Conservation (phyloP, 2,329 filamentous ascomycete genomes). For the Lachnellula arida region DNA sequence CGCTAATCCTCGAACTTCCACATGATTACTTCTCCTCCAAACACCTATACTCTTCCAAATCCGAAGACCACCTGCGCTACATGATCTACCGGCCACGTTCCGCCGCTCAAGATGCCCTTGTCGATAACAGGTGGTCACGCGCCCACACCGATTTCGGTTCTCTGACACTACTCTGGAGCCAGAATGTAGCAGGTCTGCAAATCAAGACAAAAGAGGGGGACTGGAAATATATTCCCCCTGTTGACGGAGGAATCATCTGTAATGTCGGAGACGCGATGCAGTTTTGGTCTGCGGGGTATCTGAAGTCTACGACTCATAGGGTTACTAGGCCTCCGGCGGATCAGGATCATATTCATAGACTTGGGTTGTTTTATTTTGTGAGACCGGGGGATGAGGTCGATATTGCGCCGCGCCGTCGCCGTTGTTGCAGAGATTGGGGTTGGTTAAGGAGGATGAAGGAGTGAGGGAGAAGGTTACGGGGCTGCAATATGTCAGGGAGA, state of each 20-base stretch:
- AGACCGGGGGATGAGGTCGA: conserved; percentile 26
- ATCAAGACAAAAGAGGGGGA: conserved; percentile 39
- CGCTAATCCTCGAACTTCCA: conserved; percentile 53
- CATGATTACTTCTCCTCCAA: conserved; percentile 49
- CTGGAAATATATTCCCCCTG: conserved; percentile 48
- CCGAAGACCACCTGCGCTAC: conserved; percentile 54
- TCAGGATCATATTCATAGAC: conserved; percentile 41
- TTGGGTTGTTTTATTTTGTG: conserved; percentile 43
- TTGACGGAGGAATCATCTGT: conserved; percentile 47
- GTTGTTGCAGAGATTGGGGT: conserved; percentile 27
- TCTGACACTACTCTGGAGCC: conserved; percentile 52
- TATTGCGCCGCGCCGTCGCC: conserved; percentile 34
- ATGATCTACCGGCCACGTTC: conserved; percentile 51
- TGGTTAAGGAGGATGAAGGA: conserved; percentile 18
- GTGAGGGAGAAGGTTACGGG: conserved; percentile 33
- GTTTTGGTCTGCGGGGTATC: conserved; percentile 32
- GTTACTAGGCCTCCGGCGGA: conserved; percentile 41
- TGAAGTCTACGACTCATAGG: conserved; percentile 42
- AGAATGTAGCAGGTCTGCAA: conserved; percentile 53
- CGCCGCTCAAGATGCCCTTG: conserved; percentile 39
- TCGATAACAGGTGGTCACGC: conserved; percentile 31
- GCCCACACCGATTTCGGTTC: conserved; percentile 54
- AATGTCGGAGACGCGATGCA: conserved; percentile 46
- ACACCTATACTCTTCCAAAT: conserved; percentile 49
- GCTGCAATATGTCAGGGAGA: conserved; percentile 37